Base-by-base conservation (phyloP, 1,284 basidiomycete genomes). In the Coniferiporia sulphurascens region DNA sequence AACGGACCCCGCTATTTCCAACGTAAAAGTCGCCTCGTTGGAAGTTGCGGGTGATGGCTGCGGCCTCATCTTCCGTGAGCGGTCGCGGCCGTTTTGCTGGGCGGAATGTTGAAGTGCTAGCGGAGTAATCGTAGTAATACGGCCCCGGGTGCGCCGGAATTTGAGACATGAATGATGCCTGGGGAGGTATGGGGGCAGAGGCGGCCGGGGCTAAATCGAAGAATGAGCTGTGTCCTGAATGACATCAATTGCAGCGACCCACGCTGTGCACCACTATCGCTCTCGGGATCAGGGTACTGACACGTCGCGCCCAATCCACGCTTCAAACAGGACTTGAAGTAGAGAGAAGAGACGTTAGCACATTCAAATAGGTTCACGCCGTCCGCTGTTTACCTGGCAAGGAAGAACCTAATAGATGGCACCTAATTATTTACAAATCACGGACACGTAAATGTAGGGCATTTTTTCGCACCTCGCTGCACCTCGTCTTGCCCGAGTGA, bases 41-140 rank as follows among this genome's bases (percentile, higher is more conserved):
- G 66, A 87, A 90, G 67, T 88, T 88, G 68, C 87, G 80, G 0
- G 87, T 88, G 73, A 90, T 89, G 27, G 87, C 86, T 12, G 86
- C 86, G 6, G 87, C 79, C 70, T 90, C 87, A 64, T 90, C 87
- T 65, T 90, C 87, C 2, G 87, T 90, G 53, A 90, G 80, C 44
- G 81, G 82, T 61, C 87, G 83, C 35, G 87, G 84, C 15, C 87
- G 84, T 68, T 90, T 90, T 65, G 74, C 81, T 2, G 88, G 85
- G 15, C 87, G 84, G 73, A 89, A 89, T 3, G 87, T 83, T 21
- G 85, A 85, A 21, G 85, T 80, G 84, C 86, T 17, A 85, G 85
- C 82, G 65, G 83, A 87, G 73, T 89, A 89, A 73, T 89, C 86
- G 70, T 88, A 89, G 66, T 88, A 89, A 66, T 86, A 84, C 61